Base-by-base conservation (phyloP, 495 filamentous ascomycete species). In the Hypoxylon lienhwacheense region DNA sequence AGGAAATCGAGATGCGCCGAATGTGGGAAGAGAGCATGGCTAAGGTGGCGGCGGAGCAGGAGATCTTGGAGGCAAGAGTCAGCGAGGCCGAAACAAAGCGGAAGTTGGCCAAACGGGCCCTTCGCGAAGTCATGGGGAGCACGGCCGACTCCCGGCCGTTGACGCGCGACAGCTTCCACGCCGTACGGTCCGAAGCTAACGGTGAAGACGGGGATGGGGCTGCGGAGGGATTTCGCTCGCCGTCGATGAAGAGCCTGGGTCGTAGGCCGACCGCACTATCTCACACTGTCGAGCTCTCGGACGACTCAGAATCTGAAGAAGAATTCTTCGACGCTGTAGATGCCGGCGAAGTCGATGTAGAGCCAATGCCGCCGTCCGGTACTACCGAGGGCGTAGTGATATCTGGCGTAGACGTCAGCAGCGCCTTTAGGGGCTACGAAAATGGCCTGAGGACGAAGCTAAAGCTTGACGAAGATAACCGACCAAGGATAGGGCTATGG, bases 11-110 rank as follows among this genome's bases (percentile, higher is more conserved):
- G 64, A 83, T 97, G 63, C 83, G 93, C 20, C 83, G 87, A 34
- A 85, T 98, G 80, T 98, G 95, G 93, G 93, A 98, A 73, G 95
- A 97, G 55, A 97, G 90, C 71, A 97, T 98, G 93, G 88, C 91
- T 4, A 83, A 86, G 41, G 85, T 98, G 16, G 93, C 91, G 21
- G 82, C 85, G 47, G 93, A 98, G 66, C 93, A 98, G 55, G 95
- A 97, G 70, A 83, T 87, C 20, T 77, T 98, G 0, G 88, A 97
- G 64, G 86, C 80, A 15, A 85, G 84, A 53, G 89, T 96, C 60
- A 89, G 88, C 37, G 91, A 95, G 65, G 88, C 91, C 2, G 91
- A 97, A 64, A 82, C 85, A 57, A 97, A 95, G 77, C 79, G 91
- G 19, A 91, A 86, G 65, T 81, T 85, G 41, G 93, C 93, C 0